Evolutionary conservation across 2,329 filamentous ascomycete genomes (phyloP), one percentile per base, ranked within the genome.

Genomic region (Pestalotiopsis sp.): DNA sequence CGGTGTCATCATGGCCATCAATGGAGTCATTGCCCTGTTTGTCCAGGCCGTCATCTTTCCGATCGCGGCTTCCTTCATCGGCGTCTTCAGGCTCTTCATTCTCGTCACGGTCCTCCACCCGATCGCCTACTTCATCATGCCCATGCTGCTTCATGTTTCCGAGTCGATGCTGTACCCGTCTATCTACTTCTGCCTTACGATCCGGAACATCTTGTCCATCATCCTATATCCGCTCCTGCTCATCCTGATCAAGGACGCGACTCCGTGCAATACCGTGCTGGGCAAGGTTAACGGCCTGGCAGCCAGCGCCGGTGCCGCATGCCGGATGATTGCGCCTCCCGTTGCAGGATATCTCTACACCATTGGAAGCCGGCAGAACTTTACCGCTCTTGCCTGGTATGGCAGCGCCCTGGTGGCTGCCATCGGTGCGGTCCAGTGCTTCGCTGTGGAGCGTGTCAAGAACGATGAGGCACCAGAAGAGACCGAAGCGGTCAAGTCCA

Each of bases 241-340:
- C 59, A 92, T 92, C 72, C 82, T 91, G 40, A 87, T 92, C 82
- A 92, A 92, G 78, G 88, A 91, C 74, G 88, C 89, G 1, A 90
- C 88, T 0, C 88, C 89, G 2, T 84, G 82, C 40, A 80, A 83
- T 6, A 82, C 81, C 57, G 85, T 89, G 6, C 81, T 91, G 52
- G 90, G 90, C 65, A 89, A 85, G 73, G 87, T 92, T 73, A 92
- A 92, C 70, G 90, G 90, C 4, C 78, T 92, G 58, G 89, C 90
- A 25, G 90, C 90, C 65, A 90, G 88, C 68, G 89, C 88, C 2
- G 89, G 89, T 31, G 90, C 89, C 6, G 89, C 87, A 6, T 92
- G 89, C 73, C 85, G 91, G 68, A 93, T 92, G 79, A 80, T 92
- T 12, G 89, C 90, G 0, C 90, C 90, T 5, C 90, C 90, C 0